These are phyloP conservation scores for Juncus inflexus DNA, from an alignment of 176 grass and related monocot species.

Conservation along the genomic window DNA sequence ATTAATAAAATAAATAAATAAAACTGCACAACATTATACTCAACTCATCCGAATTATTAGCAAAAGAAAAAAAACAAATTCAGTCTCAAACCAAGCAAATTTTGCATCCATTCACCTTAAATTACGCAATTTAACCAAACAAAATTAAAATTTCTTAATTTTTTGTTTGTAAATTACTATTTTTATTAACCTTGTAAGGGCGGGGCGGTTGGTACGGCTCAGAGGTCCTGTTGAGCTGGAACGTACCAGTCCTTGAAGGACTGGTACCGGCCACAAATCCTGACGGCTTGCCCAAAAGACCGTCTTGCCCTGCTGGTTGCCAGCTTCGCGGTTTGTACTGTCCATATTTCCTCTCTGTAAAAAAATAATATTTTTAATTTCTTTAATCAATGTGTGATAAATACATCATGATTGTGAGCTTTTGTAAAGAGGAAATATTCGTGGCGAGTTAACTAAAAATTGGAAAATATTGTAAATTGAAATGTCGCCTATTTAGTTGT, in stretches of 20 bases:
- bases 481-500: too few species aligned
- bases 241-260: conserved; percentile 36
- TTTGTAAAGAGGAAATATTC: too few species aligned
- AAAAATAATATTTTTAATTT: too few species aligned
- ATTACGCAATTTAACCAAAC: too few species aligned
- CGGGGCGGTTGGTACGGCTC: conserved; percentile 97
- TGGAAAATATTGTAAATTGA: too few species aligned
- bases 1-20: neutral
- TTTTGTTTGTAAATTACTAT: too few species aligned
- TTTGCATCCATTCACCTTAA: conserved; percentile 33
- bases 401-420: too few species aligned
- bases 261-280: conserved; percentile 44
- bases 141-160: too few species aligned
- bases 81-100: conserved; percentile 33
- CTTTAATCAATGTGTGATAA: too few species aligned
- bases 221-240: conserved; percentile 61
- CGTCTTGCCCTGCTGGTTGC: conserved; percentile 76
- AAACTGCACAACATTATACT: neutral
- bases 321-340: conserved; percentile 53
- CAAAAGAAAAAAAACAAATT: neutral
- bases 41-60: neutral
- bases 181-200: conserved; percentile 50
- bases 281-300: conserved; percentile 79
- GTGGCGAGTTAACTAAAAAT: too few species aligned
- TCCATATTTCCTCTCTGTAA: conserved; percentile 53